Percentiles rank a stretch among this genome's conserved stretches.
phyloP scores from a whole-genome alignment of 768 basidiomycete species.

The Calocybe cyanea region DNA sequence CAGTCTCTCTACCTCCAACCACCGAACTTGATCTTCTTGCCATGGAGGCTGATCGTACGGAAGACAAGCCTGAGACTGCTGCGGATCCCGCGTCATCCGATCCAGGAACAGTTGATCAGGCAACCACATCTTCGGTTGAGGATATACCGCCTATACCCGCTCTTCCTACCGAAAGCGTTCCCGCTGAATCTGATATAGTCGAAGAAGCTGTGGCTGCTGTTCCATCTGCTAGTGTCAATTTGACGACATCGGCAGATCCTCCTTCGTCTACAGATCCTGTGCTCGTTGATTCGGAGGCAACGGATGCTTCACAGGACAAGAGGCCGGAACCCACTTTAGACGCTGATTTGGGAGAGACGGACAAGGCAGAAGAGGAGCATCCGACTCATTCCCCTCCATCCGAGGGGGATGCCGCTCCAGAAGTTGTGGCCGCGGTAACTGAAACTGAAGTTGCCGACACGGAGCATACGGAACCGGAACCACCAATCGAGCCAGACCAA shows the following conservation, averaged over 20 bases:
- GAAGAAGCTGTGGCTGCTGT: not conserved
- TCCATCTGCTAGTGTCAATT: not conserved
- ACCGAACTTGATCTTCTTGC: not conserved
- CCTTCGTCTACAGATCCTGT: constrained; percentile 2
- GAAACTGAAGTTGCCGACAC: not conserved
- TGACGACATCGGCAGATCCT: not conserved
- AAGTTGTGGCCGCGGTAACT: not conserved
- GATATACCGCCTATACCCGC: not conserved
- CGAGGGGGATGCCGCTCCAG: not conserved
- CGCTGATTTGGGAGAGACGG: not conserved
- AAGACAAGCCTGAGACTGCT: not conserved
- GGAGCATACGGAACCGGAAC: no score
- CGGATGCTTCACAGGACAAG: not conserved
- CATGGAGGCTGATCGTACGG: no score
- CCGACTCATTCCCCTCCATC: no score
- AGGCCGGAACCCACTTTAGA: not conserved
- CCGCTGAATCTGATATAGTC: not conserved
- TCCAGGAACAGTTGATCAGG: not conserved
- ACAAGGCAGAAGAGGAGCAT: no score
- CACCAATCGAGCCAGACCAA: no score
- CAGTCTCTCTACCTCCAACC: not conserved
- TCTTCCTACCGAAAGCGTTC: not conserved
- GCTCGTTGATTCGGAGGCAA: not conserved
- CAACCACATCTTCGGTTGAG: not conserved
- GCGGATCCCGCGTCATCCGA: not conserved